Evolutionary conservation across 257 asterid species (phyloP).

Genomic region (Asclepias syriaca): DNA sequence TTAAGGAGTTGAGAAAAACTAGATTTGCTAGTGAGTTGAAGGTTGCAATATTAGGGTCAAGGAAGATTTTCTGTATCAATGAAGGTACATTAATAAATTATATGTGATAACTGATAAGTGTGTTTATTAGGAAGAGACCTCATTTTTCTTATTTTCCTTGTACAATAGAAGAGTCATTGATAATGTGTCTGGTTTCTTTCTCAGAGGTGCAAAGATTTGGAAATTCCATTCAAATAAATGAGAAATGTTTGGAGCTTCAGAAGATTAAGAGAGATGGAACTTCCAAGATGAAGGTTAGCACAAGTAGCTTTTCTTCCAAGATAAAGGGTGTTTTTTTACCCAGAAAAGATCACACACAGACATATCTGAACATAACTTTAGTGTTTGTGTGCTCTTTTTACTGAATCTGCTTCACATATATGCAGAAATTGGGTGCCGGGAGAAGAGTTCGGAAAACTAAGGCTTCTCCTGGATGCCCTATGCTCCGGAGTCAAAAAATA

Average conservation of each 20-base stretch:
- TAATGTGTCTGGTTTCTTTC: constrained; percentile 20
- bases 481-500: constrained; percentile 63
- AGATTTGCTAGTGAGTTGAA: constrained; percentile 63
- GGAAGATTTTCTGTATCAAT: constrained; percentile 88
- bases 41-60: constrained; percentile 83
- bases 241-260: constrained; percentile 93
- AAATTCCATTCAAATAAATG: constrained; percentile 62
- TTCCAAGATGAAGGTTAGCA: constrained; percentile 64
- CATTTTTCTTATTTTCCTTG: neutral
- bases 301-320: constrained; percentile 2
- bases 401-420: constrained; percentile 28
- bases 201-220: constrained; percentile 77
- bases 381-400: constrained; percentile 1
- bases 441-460: constrained; percentile 46
- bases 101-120: neutral
- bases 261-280: constrained; percentile 49
- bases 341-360: neutral
- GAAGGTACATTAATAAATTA: constrained; percentile 48
- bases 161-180: neutral
- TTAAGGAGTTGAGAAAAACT: constrained; percentile 91
- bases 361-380: neutral
- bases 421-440: constrained; percentile 60
- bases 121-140: constrained; percentile 1
- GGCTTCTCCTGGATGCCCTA: constrained; percentile 66
- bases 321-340: neutral